These are phyloP conservation scores for Colletotrichum sp. DNA, from an alignment of 2,329 filamentous ascomycete species.

Conservation along the genomic window DNA sequence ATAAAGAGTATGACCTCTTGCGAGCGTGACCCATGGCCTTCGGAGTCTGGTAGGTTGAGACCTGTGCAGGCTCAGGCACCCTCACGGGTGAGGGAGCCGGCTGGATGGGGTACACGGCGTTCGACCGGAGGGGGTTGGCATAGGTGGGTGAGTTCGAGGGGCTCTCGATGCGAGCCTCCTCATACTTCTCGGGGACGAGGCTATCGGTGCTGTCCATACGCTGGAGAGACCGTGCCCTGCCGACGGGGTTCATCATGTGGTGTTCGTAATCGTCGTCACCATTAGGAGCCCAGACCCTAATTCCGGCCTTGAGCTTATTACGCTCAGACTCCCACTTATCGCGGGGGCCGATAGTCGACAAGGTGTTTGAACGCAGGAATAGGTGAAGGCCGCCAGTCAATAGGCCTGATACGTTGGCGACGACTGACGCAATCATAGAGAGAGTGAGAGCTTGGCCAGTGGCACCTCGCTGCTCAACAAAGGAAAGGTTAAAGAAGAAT, in stretches of 20 bases:
- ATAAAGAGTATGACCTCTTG: slow-evolving; percentile 45
- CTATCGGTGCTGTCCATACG: slow-evolving; percentile 40
- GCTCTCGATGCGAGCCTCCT: slow-evolving; percentile 33
- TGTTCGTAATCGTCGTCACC: slow-evolving; percentile 31
- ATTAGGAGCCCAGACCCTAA: slow-evolving; percentile 46
- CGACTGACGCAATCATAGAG: slow-evolving; percentile 69
- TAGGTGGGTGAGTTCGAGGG: slow-evolving; percentile 24
- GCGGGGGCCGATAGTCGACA: slow-evolving; percentile 57
- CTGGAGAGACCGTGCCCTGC: slow-evolving; percentile 30
- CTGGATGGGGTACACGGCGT: slow-evolving; percentile 31
- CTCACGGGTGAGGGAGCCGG: neutral
- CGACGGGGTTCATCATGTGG: slow-evolving; percentile 40
- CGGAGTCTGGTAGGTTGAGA: slow-evolving; percentile 21
- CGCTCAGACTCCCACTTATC: slow-evolving; percentile 53
- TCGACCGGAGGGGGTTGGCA: slow-evolving; percentile 33
- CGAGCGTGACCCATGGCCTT: slow-evolving; percentile 31
- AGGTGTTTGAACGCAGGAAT: slow-evolving; percentile 68
- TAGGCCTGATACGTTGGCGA: slow-evolving; percentile 69
- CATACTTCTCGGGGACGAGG: slow-evolving; percentile 36
- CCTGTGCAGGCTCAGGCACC: slow-evolving; percentile 11
- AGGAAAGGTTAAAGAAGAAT: slow-evolving; percentile 65
- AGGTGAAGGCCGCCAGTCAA: slow-evolving; percentile 70
- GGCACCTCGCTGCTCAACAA: slow-evolving; percentile 40
- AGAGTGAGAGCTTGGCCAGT: slow-evolving; percentile 51
- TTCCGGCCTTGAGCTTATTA: slow-evolving; percentile 47